These are phyloP conservation scores for Trametes meyenii DNA, from an alignment of 768 basidiomycete genomes.

Conservation along the genomic window DNA sequence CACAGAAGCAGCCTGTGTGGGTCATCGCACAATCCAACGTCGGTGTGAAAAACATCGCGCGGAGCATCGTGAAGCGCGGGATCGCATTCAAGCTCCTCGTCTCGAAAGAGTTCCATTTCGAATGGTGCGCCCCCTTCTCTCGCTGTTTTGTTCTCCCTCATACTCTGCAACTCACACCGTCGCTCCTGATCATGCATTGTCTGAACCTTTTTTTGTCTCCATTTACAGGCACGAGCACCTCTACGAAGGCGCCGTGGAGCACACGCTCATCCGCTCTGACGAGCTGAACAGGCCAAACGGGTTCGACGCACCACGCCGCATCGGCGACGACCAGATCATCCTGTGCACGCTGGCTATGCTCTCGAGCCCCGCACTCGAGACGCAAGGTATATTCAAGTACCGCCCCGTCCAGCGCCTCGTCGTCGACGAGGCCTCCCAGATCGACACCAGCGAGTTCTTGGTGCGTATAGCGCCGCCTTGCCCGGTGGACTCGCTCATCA, in stretches of 20 bases:
- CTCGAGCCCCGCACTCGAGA: slow-evolving; percentile 29
- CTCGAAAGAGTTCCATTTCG: slow-evolving; percentile 33
- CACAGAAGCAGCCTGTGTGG: slow-evolving; percentile 46
- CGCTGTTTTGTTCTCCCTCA: not conserved
- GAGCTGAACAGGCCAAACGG: slow-evolving; percentile 22
- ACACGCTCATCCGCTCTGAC: slow-evolving; percentile 43
- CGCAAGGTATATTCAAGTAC: slow-evolving; percentile 23
- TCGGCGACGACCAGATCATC: slow-evolving; percentile 40
- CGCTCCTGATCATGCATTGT: not conserved
- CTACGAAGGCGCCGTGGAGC: slow-evolving; percentile 38
- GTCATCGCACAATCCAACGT: slow-evolving; percentile 82
- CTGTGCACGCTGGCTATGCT: slow-evolving; percentile 55
- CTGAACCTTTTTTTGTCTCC: no score
- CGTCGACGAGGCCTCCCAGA: slow-evolving; percentile 53
- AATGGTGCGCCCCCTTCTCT: slow-evolving; percentile 28
- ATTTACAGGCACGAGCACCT: slow-evolving; percentile 52
- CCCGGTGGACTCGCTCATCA: not conserved
- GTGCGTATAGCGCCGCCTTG: not conserved
- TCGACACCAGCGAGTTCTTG: slow-evolving; percentile 35
- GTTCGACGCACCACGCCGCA: slow-evolving; percentile 25
- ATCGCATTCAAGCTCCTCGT: slow-evolving; percentile 60
- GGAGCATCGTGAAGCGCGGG: slow-evolving; percentile 57
- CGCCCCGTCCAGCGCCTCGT: slow-evolving; percentile 43
- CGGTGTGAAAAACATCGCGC: slow-evolving; percentile 84
- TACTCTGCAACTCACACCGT: not conserved